Evolutionary conservation across 768 basidiomycete genomes (phyloP).

Genomic region (Phaffia australis): DNA sequence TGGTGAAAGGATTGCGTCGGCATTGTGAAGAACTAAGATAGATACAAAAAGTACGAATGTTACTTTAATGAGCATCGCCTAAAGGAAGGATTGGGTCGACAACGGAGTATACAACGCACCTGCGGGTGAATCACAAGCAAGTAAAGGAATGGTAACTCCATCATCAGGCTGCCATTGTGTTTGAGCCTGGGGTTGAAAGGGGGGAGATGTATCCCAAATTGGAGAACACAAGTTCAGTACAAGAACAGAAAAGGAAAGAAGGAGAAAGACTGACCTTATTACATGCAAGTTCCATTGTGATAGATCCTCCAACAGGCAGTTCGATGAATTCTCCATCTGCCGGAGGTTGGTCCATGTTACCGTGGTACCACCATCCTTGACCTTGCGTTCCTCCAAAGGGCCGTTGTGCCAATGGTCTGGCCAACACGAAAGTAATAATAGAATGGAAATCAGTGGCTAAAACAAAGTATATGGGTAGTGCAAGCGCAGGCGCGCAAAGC

Average conservation of each 20-base stretch:
- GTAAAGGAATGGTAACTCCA: constrained; percentile 1
- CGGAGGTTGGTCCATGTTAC: constrained; percentile 9
- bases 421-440: neutral
- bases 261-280: constrained; percentile 1
- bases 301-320: neutral
- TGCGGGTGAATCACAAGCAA: neutral
- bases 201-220: no score
- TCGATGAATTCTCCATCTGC: constrained; percentile 1
- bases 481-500: no score
- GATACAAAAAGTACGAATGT: neutral
- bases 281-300: neutral
- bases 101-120: no score
- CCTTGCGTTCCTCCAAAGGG: constrained; percentile 6
- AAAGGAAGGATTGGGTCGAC: no score
- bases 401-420: neutral
- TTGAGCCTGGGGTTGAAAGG: neutral
- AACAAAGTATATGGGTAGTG: neutral
- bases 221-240: no score
- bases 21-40: neutral
- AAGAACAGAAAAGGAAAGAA: neutral
- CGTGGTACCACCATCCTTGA: constrained; percentile 7
- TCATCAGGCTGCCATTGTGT: constrained; percentile 6
- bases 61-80: no score
- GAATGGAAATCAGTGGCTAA: neutral
- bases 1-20: neutral